Evolutionary conservation across 176 grass and related monocot species (phyloP).

Genomic region (Hordeum vulgare): DNA sequence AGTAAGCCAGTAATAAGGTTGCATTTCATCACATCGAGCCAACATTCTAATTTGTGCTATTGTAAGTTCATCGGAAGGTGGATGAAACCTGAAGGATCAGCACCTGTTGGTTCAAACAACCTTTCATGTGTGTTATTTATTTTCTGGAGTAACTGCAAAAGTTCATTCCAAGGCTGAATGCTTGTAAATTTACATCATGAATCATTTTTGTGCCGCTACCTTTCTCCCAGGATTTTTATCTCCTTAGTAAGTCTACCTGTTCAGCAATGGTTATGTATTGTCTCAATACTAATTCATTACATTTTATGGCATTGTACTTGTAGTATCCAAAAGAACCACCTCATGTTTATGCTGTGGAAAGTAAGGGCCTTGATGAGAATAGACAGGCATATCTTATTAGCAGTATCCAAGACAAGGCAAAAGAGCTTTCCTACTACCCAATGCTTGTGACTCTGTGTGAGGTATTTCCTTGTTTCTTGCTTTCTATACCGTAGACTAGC

Average conservation of each 20-base stretch:
- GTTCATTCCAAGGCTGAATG: neutral
- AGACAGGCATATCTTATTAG: constrained; percentile 58
- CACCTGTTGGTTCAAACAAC: neutral
- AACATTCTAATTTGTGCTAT: neutral
- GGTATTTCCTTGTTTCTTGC: constrained; percentile 37
- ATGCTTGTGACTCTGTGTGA: constrained; percentile 85
- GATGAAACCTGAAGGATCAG: neutral
- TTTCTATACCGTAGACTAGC: neutral
- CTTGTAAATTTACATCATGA: neutral
- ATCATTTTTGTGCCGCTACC: constrained; percentile 2
- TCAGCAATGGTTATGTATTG: neutral
- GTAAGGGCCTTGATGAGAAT: constrained; percentile 79
- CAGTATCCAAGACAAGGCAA: constrained; percentile 59
- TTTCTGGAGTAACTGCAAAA: neutral
- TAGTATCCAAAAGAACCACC: constrained; percentile 81
- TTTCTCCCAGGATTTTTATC: neutral
- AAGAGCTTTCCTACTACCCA: constrained; percentile 59
- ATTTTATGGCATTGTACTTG: constrained; percentile 25
- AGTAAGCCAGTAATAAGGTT: neutral
- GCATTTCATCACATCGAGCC: neutral
- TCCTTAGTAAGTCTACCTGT: neutral
- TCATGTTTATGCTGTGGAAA: constrained; percentile 66
- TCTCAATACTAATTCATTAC: neutral
- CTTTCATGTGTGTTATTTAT: neutral
- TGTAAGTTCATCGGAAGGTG: neutral